Evolutionary conservation across 1,284 basidiomycete genomes (phyloP).

Genomic region (Hemileia vastatrix): DNA sequence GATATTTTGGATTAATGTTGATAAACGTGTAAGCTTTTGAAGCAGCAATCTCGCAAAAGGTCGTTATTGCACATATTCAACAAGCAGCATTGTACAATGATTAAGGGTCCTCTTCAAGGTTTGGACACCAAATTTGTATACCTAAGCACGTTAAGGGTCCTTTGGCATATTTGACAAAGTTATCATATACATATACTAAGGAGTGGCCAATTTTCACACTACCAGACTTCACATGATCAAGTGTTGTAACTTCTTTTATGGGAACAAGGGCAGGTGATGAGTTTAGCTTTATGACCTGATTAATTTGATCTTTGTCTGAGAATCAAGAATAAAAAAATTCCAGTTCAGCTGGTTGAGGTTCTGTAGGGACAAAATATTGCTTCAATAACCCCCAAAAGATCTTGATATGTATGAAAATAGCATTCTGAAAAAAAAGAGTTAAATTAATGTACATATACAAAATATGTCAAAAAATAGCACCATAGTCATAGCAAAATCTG

Average conservation of each 20-base stretch:
- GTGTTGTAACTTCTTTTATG: not conserved
- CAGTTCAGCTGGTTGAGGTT: not conserved
- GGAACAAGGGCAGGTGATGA: not conserved
- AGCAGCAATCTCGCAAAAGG: not conserved
- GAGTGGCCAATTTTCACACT: not conserved
- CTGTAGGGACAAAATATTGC: not conserved
- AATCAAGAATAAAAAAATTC: not conserved
- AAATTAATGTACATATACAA: no score
- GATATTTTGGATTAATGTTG: not conserved
- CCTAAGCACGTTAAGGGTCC: conserved; percentile 1
- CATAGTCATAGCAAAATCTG: no score
- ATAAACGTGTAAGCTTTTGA: not conserved
- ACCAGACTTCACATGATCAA: no score
- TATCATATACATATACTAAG: not conserved
- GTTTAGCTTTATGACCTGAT: not conserved
- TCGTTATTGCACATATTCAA: not conserved
- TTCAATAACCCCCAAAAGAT: conserved; percentile 8
- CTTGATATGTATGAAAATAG: conserved; percentile 7
- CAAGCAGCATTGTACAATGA: conserved; percentile 4
- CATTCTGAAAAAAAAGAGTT: not conserved
- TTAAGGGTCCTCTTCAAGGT: not conserved
- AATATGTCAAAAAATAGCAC: no score
- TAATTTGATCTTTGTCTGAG: not conserved
- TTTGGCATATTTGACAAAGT: not conserved
- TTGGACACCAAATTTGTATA: not conserved